Conservation (phyloP, 139 green algal species). For the Coelastrella sp. region DNA sequence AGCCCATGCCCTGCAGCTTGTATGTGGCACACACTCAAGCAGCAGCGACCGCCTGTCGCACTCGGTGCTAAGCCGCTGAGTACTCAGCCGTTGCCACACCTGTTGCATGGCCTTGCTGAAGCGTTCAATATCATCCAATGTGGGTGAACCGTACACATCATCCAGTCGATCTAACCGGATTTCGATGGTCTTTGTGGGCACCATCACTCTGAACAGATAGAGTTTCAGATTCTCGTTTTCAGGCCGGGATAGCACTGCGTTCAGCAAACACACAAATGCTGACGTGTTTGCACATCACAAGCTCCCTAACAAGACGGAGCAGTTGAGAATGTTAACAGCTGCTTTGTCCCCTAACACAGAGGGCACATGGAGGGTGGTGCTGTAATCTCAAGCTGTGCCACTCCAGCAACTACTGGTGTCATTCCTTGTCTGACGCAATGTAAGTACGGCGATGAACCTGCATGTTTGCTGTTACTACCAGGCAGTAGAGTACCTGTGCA, state of each 20-base stretch:
- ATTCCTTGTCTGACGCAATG: background rate
- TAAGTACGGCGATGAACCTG: background rate
- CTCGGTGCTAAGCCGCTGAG: background rate
- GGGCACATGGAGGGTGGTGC: background rate
- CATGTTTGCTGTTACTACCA: background rate
- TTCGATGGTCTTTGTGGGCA: conserved; percentile 27
- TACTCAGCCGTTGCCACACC: background rate
- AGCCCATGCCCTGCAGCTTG: too few relatives aligned
- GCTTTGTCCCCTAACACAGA: background rate
- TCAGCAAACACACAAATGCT: background rate
- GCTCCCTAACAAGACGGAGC: background rate
- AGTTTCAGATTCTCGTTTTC: conserved; percentile 51
- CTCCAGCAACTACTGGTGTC: background rate
- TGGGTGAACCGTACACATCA: conserved; percentile 69
- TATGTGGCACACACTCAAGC: background rate
- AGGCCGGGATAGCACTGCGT: background rate
- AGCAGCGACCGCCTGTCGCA: background rate
- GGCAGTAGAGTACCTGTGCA: background rate
- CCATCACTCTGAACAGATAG: conserved; percentile 56
- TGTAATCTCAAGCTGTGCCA: background rate
- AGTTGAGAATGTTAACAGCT: background rate
- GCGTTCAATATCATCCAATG: conserved; percentile 65
- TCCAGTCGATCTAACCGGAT: conserved; percentile 34
- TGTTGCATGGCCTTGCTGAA: conserved; percentile 57
- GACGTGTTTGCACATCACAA: background rate